Percentiles rank a stretch among this genome's conserved stretches.
Conservation (phyloP, 1,284 basidiomycete genomes). For the Exsudoporus floridanus region DNA sequence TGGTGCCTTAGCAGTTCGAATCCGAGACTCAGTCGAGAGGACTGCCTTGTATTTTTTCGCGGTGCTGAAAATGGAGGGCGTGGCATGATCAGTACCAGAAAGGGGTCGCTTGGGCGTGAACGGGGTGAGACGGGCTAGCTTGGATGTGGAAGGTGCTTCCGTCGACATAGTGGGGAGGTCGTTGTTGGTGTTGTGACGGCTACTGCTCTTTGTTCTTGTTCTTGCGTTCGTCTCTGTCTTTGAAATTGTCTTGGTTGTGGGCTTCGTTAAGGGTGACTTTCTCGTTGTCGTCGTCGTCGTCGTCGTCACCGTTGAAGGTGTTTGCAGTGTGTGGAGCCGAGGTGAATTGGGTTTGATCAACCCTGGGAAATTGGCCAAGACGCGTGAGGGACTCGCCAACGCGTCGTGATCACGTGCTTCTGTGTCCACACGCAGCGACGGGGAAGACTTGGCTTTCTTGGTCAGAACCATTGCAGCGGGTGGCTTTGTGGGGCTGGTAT, state of each 20-base stretch:
- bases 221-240: neutral
- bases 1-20: constrained; percentile 38
- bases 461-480: constrained; percentile 2
- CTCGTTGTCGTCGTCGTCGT: constrained; percentile 8
- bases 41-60: constrained; percentile 69
- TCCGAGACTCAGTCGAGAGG: constrained; percentile 57
- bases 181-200: constrained; percentile 1
- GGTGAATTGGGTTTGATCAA: constrained; percentile 22
- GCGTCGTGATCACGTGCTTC: constrained; percentile 30
- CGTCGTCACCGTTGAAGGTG: constrained; percentile 6
- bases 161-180: constrained; percentile 3
- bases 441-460: neutral
- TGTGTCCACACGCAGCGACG: neutral
- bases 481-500: too few species aligned
- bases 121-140: constrained; percentile 35
- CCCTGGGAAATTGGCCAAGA: constrained; percentile 31
- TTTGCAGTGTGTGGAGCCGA: neutral
- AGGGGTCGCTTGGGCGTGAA: constrained; percentile 57
- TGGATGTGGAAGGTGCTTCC: constrained; percentile 31
- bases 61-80: constrained; percentile 47
- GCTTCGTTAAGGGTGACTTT: neutral
- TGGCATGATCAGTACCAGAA: constrained; percentile 27
- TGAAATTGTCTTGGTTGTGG: neutral
- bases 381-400: constrained; percentile 18
- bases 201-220: neutral